A percentile compares a stretch with the other conserved stretches of the same genome.
Conservation (phyloP, 176 grass and related monocot species). For the Olyra latifolia region DNA sequence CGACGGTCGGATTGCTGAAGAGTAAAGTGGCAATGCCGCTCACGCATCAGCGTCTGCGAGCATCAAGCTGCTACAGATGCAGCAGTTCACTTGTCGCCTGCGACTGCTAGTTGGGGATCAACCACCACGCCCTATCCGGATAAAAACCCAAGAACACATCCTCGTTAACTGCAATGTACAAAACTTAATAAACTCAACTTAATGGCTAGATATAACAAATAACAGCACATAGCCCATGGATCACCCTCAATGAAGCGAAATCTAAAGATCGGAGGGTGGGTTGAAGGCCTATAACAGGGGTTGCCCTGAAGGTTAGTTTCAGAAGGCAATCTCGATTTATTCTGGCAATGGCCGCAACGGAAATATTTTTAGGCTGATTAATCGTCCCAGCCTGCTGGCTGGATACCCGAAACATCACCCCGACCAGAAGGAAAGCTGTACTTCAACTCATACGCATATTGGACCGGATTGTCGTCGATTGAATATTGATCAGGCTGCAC, state of each 20-base stretch:
- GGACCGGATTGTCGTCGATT: background rate
- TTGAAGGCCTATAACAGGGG: background rate
- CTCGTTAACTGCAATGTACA: no score
- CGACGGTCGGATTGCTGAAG: no score
- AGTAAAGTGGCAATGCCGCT: no score
- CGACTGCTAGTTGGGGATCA: no score
- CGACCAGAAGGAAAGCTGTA: constrained; percentile 42
- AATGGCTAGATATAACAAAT: no score
- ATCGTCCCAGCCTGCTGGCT: constrained; percentile 55
- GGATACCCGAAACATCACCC: constrained; percentile 49
- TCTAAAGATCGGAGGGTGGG: background rate
- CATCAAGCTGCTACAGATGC: no score
- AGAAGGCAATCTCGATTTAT: constrained; percentile 4
- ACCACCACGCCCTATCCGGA: no score
- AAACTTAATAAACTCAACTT: no score
- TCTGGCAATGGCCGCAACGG: background rate
- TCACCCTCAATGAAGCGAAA: background rate
- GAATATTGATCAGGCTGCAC: background rate
- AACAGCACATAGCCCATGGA: no score
- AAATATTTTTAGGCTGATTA: constrained; percentile 16
- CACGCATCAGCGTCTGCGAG: no score
- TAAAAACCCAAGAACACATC: no score
- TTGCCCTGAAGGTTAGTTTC: background rate
- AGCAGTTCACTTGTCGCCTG: no score
- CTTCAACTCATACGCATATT: background rate